phyloP scores from a whole-genome alignment of 129 eudicot species.

The Saposhnikovia divaricata region DNA sequence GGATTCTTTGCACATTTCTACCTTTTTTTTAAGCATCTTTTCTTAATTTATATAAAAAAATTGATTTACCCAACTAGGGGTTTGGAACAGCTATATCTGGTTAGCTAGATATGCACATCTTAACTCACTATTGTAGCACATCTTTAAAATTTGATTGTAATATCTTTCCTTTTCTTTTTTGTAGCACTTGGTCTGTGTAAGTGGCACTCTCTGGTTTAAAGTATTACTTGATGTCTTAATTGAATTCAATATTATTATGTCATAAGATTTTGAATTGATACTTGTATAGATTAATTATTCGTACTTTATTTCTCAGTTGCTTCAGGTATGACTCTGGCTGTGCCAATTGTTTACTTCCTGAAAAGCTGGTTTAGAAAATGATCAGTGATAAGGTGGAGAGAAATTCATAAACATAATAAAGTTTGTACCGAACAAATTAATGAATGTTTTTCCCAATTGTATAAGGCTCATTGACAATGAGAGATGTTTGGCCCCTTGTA shows the following conservation, averaged over 20 bases:
- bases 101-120: background rate
- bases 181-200: background rate
- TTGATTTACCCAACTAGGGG: background rate
- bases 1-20: too few species aligned
- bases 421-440: background rate
- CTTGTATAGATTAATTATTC: background rate
- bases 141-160: background rate
- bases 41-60: background rate
- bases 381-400: background rate
- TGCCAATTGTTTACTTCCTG: background rate
- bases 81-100: background rate
- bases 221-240: background rate
- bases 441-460: background rate
- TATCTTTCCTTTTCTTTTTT: background rate
- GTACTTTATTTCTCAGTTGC: background rate
- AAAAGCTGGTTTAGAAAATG: background rate
- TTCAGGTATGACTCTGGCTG: background rate
- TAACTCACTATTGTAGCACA: background rate
- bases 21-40: background rate
- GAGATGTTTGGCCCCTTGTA: background rate
- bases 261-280: background rate
- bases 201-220: background rate
- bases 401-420: background rate
- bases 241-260: background rate
- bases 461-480: background rate